phyloP scores from a whole-genome alignment of 768 basidiomycete genomes.

The Lyophyllum atratum region DNA sequence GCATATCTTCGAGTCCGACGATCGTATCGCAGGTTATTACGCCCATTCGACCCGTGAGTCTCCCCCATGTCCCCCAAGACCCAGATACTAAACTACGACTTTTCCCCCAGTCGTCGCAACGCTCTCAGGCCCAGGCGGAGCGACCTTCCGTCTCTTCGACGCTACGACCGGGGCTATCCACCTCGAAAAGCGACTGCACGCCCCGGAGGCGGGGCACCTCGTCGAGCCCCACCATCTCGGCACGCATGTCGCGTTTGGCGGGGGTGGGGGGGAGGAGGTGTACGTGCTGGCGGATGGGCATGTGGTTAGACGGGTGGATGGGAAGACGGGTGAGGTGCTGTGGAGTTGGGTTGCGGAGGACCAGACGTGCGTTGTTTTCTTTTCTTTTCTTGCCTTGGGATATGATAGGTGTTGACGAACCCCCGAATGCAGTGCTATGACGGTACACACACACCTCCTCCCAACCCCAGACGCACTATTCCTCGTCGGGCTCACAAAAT shows the following conservation, averaged over 20 bases:
- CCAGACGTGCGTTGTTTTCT: constrained; percentile 52
- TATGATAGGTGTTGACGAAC: not conserved
- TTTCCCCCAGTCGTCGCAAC: constrained; percentile 57
- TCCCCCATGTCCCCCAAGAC: not conserved
- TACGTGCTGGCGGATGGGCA: constrained; percentile 65
- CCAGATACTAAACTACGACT: not conserved
- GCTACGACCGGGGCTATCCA: constrained; percentile 55
- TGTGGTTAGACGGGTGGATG: constrained; percentile 52
- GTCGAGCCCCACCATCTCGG: constrained; percentile 59
- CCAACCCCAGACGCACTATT: constrained; percentile 57
- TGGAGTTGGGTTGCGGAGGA: constrained; percentile 81
- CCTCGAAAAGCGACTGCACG: constrained; percentile 65
- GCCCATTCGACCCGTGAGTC: constrained; percentile 57
- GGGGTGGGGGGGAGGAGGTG: constrained; percentile 31
- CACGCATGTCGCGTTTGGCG: constrained; percentile 45
- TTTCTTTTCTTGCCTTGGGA: no score
- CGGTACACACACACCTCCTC: constrained; percentile 65
- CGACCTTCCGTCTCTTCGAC: constrained; percentile 71
- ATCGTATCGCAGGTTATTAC: constrained; percentile 67
- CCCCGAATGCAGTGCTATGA: constrained; percentile 50
- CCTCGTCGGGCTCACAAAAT: constrained; percentile 53
- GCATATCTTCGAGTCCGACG: constrained; percentile 69
- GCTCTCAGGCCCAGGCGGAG: constrained; percentile 75
- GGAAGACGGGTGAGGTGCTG: constrained; percentile 48
- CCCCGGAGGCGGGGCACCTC: constrained; percentile 39